Percentiles rank a stretch among this genome's conserved stretches.
Evolutionary conservation across 129 eudicot species (phyloP).

Genomic region (Helianthus tuberosus): DNA sequence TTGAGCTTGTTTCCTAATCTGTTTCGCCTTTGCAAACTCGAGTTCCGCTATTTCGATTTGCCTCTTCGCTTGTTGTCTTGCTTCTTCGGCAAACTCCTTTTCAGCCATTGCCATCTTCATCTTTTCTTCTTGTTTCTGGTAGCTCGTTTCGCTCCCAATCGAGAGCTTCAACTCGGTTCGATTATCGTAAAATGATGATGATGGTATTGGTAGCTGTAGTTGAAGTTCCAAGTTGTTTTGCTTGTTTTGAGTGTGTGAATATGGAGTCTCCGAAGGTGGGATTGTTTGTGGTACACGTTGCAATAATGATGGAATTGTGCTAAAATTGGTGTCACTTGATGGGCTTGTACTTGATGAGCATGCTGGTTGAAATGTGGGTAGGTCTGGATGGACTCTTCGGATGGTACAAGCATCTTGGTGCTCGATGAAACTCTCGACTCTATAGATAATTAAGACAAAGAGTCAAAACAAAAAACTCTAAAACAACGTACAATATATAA

Average conservation of each 20-base stretch:
- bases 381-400: slow-evolving; percentile 55
- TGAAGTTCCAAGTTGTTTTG: slow-evolving; percentile 55
- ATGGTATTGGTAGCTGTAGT: slow-evolving; percentile 42
- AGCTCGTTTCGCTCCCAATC: slow-evolving; percentile 19
- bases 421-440: slow-evolving; percentile 94
- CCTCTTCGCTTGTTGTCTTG: slow-evolving; percentile 67
- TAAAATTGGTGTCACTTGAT: slow-evolving; percentile 50
- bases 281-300: slow-evolving; percentile 18
- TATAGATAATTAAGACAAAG: slow-evolving; percentile 20
- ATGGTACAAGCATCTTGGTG: slow-evolving; percentile 87
- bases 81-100: slow-evolving; percentile 66
- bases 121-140: slow-evolving; percentile 38
- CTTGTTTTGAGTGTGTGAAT: slow-evolving; percentile 6
- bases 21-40: slow-evolving; percentile 78
- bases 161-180: slow-evolving; percentile 26
- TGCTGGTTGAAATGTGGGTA: slow-evolving; percentile 34
- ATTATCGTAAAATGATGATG: slow-evolving; percentile 24
- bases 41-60: slow-evolving; percentile 73
- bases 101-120: slow-evolving; percentile 55
- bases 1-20: slow-evolving; percentile 79
- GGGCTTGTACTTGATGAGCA: slow-evolving; percentile 62
- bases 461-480: slow-evolving; percentile 1
- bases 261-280: background rate
- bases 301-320: slow-evolving; percentile 25
- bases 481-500: background rate